Base-by-base conservation (phyloP, 2,329 filamentous ascomycete species). In the Exophiala viscosa region DNA sequence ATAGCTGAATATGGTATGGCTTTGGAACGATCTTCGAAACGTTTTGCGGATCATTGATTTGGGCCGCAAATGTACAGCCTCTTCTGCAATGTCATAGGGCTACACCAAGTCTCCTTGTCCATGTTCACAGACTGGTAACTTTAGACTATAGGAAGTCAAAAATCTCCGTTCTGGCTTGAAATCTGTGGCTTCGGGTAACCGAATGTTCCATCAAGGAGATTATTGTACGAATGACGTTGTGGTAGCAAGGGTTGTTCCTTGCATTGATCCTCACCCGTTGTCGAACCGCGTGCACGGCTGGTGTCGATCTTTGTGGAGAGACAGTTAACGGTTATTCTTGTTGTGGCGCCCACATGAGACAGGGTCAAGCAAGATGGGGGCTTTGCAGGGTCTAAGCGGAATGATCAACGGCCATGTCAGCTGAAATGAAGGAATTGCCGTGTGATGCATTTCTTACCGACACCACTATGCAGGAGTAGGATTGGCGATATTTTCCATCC, bases 21-120 rank as follows among this genome's bases (percentile, higher is more conserved):
- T 39, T 11, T 4, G 14, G 13, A 34, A 38, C 46, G 48, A 51
- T 46, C 48, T 18, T 45, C 48, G 35, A 40, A 31, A n/a, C 9
- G 36, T 15, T 14, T 45, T 23, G 42, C 18, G n/a, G 48, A 51
- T 45, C 50, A 31, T 15, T 14, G 32, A 39, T 33, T 17, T n/a
- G 34, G 2, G 4, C 33, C 39, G 5, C 15, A 45, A 32, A 40
- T 34, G 14, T 17, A 6, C 6, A 13, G 8, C 23, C 44, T 39
- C 28, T 10, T 23, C n/a, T 18, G 13, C 38, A 38, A 28, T 39
- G 18, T 44, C 39, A 51, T 32, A 32, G 34, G 42, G 33, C 23
- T 46, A 10, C 9, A 15, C 17, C 33, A 47, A 36, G 11, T 36
- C 6, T 36, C 34, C 34, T 13, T 36, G 34, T 36, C 34, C 34